Evolutionary conservation across 225 moss, liverwort and hornwort genomes (phyloP).

Genomic region (Polytrichum commune): DNA sequence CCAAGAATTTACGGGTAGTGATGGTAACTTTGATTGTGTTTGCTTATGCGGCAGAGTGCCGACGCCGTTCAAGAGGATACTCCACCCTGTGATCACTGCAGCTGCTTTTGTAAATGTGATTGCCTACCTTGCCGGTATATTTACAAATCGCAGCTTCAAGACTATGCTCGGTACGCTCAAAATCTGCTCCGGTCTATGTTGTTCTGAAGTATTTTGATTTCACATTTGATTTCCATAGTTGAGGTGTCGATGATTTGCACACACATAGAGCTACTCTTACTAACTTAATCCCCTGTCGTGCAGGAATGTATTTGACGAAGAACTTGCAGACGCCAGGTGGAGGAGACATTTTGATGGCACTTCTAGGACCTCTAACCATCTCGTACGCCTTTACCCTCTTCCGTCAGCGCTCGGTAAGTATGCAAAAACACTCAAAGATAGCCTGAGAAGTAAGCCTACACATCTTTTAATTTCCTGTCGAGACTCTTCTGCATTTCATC

Average conservation of each 20-base stretch:
- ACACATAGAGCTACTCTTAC: not conserved
- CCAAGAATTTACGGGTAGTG: too few species aligned
- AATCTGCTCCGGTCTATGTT: not conserved
- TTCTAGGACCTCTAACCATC: conserved; percentile 51
- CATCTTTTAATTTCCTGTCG: too few species aligned
- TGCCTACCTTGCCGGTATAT: conserved; percentile 33
- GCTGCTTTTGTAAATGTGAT: conserved; percentile 52
- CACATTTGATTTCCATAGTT: too few species aligned
- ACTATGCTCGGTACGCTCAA: conserved; percentile 32
- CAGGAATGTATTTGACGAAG: conserved; percentile 54
- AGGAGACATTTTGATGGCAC: conserved; percentile 49
- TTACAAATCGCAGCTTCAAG: conserved; percentile 52
- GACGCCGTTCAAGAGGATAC: conserved; percentile 41
- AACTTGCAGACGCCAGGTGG: conserved; percentile 44
- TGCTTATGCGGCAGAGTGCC: conserved; percentile 37
- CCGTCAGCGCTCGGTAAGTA: conserved; percentile 54
- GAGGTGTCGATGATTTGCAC: too few species aligned
- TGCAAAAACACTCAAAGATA: not conserved
- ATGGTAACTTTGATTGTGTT: not conserved
- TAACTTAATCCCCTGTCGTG: not conserved
- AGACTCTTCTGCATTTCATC: too few species aligned
- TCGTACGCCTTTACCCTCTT: conserved; percentile 59
- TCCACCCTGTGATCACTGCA: conserved; percentile 57
- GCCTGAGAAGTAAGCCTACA: too few species aligned
- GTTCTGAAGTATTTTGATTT: too few species aligned